Evolutionary conservation across 345 rosid species (phyloP), one percentile per base, ranked within the genome.

Genomic region (Nasturtium officinale): DNA sequence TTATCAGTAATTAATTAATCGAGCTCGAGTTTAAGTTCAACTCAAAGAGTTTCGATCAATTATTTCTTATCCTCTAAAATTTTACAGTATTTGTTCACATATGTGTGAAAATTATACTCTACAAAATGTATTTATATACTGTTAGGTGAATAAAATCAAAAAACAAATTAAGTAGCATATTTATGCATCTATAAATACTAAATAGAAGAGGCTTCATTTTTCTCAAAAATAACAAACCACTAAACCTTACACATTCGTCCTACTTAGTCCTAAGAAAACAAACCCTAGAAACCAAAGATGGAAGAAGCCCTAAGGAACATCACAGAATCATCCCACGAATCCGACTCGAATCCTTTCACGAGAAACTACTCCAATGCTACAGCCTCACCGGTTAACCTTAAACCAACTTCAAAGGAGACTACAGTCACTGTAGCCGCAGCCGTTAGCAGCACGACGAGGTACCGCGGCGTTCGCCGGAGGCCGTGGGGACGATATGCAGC

Each of bases 401-500:
- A 40, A 68, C 55, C 56, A 57, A 12, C 65, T 46, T 3, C 80
- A 10, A 86, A 78, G 71, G 87, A 85, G 29, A 78, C 81, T 40
- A 12, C 83, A 5, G 52, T 81, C 43, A 84, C 79, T 60, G 79
- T 82, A 6, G 46, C 52, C 20, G 82, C 83, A 17, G 60, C 53
- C 15, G 15, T 74, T 3, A 77, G 56, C 16, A 55, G 77, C 9
- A 77, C 82, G 53, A 85, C 85, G 60, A 80, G 96, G 81, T 95
- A 91, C 89, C 98, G 99, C 4, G 99, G 99, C 0, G 99, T 95
- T 7, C 88, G 99, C 4, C 80, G 96, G 9, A 79, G 99, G 51
- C 99, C 99, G 0, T 95, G 99, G 99, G 99, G 99, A 2, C 89
- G 98, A 1, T 94, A 85, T n/a, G 98, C 98, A 2, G 99, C 99